Evolutionary conservation across 371 early-diverging fungal species (phyloP).

Genomic region (Actinomucor elegans): DNA sequence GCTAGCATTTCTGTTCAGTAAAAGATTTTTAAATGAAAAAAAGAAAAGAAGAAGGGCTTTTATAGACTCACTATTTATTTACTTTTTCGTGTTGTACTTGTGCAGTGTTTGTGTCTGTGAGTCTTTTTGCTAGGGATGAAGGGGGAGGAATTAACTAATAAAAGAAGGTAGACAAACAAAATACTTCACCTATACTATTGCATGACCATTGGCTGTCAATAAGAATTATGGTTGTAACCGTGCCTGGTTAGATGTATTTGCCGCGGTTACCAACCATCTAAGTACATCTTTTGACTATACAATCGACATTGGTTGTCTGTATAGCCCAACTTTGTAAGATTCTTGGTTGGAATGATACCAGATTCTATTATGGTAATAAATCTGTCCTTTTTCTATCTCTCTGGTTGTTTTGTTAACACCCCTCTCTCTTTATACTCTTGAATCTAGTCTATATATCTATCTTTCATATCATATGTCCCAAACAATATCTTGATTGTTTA

Average conservation of each 20-base stretch:
- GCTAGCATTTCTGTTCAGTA: constrained; percentile 20
- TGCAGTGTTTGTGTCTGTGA: constrained; percentile 22
- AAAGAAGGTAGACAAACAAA: not conserved
- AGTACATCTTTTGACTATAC: too few relatives aligned
- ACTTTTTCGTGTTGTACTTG: not conserved
- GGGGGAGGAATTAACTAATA: not conserved
- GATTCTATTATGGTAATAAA: constrained; percentile 11
- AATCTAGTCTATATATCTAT: not conserved
- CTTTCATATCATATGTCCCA: not conserved
- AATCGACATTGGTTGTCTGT: constrained; percentile 1
- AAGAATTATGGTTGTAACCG: not conserved
- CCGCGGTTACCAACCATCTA: too few relatives aligned
- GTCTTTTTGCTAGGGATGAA: not conserved
- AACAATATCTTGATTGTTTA: not conserved
- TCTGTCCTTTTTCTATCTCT: constrained; percentile 14
- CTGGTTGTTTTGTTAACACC: constrained; percentile 5
- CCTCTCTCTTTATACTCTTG: not conserved
- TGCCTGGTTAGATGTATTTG: too few relatives aligned
- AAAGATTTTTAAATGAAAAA: not conserved
- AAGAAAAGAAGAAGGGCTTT: not conserved
- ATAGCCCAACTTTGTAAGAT: not conserved
- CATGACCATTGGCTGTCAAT: constrained; percentile 1
- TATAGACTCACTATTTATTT: too few relatives aligned
- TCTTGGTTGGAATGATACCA: constrained; percentile 12
- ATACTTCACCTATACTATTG: not conserved